Evolutionary conservation across 306 rosid species (phyloP), one percentile per base, ranked within the genome.

Genomic region (Acacia acuminata): DNA sequence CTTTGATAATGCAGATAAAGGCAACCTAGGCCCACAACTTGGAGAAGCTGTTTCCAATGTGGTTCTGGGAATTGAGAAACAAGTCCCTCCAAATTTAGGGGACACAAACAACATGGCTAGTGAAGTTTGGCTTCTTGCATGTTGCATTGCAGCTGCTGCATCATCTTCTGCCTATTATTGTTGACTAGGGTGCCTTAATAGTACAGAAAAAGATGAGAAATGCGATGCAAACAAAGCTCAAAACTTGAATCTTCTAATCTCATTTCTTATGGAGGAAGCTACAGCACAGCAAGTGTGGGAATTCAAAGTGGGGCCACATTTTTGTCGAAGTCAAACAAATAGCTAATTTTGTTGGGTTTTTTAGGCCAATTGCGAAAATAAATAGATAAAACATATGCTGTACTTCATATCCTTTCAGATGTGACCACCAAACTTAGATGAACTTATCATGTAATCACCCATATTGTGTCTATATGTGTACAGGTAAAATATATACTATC

Each of bases 381-480:
- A 63, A 63, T 63, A 11, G 1, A 50, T 11, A 66, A 22, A 44
- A 80, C 25, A 32, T 32, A 45, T 27, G 40, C 68, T 9, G 68
- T 6, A 56, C 22, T 20, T 3, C 50, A 5, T 56, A 48, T 60
- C 32, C 74, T 65, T 36, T 77, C 64, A 36, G 50, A 83, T 12
- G 48, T 42, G 40, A 74, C 14, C 25, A 7, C 40, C 44, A 36
- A 65, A 75, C 58, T 66, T 60, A 34, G 77, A 19, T 34, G 40
- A 78, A 15, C 44, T 83, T 76, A 24, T 61, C 24, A 53, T 53
- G 40, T 73, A 71, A 74, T 40, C 40, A 73, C 68, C 17, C 16
- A 73, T 73, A 13, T 43, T 73, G 56, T 73, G 13, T n/a, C 13
- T 4, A 48, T 24, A 7, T n/a, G 3, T 9, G 24, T 40, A 8